Evolutionary conservation across 345 rosid species (phyloP), one percentile per base, ranked within the genome.

Genomic region (Combretum micranthum): DNA sequence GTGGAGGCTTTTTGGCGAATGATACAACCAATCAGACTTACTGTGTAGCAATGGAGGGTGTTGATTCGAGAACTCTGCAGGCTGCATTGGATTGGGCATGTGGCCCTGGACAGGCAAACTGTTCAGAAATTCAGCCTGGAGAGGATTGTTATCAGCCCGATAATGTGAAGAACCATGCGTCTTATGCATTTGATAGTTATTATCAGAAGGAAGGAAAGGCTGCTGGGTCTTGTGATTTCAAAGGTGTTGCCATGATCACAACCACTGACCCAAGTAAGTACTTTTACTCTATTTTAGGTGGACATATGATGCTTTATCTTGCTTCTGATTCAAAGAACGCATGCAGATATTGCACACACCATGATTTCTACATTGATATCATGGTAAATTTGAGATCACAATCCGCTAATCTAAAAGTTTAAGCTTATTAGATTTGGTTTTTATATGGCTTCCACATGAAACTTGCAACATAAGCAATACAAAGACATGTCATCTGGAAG

Each of bases 61-160:
- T 83, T 13, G 97, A 93, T 67, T 53, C 62, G 12, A 87, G 64
- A 79, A 80, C 85, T 13, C 73, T 93, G 76, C 99, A 89, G 53
- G 80, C 97, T 2, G 97, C 99, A 0, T 75, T 89, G 77, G 99
- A 93, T 57, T 89, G 99, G 99, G 95, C 96, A 26, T 93, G 97
- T 68, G 99, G 99, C 23, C 92, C 96, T 0, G 96, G 99, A 63
- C 76, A 73, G 65, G 83, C 97, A 13, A 83, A 93, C 63, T 93
- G 99, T 64, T 83, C 94, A 14, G 97, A 82, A 80, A 72, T 89
- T 68, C 97, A 93, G 76, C 96, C 97, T 2, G 99, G 97, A 50
- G 88, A 89, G 74, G 65, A 50, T 62, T 93, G 99, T 69, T 93
- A 83, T 59, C 86, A 89, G 74, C 99, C 99, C 20, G 87, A 80